A percentile compares a stretch with the other conserved stretches of the same genome.
phyloP scores from a whole-genome alignment of 2,329 filamentous ascomycete species.

The Diplodia scrobiculata region DNA sequence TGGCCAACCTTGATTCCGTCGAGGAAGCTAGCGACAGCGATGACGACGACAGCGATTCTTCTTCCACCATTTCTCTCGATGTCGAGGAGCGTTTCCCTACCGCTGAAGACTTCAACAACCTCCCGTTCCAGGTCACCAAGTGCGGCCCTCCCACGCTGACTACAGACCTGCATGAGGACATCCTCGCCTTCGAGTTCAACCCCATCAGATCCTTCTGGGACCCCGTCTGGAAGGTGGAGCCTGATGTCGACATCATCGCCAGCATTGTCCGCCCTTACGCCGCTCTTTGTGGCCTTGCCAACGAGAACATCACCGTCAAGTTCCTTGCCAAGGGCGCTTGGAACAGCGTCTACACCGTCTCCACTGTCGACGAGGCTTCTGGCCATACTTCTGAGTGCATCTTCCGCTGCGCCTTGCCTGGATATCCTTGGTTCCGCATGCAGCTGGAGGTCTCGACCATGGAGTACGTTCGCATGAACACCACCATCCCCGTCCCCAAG shows the following conservation, averaged over 20 bases:
- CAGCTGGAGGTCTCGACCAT: constrained; percentile 35
- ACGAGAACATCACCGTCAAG: constrained; percentile 6
- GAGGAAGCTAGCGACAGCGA: background rate
- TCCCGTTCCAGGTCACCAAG: no score
- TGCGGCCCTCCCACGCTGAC: no score
- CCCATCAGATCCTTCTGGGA: background rate
- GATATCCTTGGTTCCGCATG: constrained; percentile 33
- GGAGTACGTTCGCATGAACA: constrained; percentile 32
- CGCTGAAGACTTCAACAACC: no score
- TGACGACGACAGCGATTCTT: background rate
- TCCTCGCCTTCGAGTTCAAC: no score
- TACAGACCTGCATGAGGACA: no score
- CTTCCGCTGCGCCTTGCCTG: constrained; percentile 35
- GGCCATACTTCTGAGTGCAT: constrained; percentile 33
- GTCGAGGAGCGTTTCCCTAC: no score
- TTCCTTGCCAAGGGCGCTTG: constrained; percentile 31
- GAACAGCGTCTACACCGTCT: constrained; percentile 32
- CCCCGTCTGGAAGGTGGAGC: constrained; percentile 31
- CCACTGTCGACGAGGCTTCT: background rate
- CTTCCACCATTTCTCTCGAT: no score
- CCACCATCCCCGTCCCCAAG: constrained; percentile 33
- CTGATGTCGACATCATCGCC: constrained; percentile 23
- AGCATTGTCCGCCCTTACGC: constrained; percentile 11
- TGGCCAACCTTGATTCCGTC: background rate
- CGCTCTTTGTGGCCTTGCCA: constrained; percentile 2